A percentile compares a stretch with the other conserved stretches of the same genome.
Conservation (phyloP, 139 green algal species). For the Chlorella sp. region DNA sequence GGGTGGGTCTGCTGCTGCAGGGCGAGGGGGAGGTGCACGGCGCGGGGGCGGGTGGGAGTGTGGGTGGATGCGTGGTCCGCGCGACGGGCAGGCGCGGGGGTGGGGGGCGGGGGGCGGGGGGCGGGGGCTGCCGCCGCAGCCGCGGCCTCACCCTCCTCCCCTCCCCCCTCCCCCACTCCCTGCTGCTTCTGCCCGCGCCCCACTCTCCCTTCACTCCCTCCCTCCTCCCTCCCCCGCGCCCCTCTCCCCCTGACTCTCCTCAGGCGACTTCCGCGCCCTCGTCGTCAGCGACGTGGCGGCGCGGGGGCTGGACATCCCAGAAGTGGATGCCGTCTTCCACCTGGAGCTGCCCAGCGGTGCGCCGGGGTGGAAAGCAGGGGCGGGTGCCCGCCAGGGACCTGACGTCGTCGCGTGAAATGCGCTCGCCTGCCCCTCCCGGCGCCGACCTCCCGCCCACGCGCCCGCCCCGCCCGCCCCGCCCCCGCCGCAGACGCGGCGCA, state of each 20-base stretch:
- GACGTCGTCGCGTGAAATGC: no score
- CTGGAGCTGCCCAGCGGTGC: slow-evolving; percentile 87
- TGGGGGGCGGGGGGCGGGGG: no score
- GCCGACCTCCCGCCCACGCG: no score
- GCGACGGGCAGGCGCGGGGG: not conserved
- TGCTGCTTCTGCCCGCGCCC: not conserved
- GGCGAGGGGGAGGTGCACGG: no score
- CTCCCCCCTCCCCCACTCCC: not conserved
- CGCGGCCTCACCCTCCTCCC: not conserved
- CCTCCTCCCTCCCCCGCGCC: not conserved
- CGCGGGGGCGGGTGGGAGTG: not conserved
- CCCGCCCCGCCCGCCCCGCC: no score
- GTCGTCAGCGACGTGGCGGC: slow-evolving; percentile 91
- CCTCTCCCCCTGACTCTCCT: not conserved
- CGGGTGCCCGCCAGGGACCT: no score
- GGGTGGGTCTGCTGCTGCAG: not conserved
- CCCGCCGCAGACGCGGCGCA: slow-evolving; percentile 74
- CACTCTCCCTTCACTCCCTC: not conserved
- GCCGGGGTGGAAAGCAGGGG: no score
- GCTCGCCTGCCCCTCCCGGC: no score
- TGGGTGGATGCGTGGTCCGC: not conserved
- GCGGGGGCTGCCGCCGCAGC: not conserved
- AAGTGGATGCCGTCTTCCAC: slow-evolving; percentile 91
- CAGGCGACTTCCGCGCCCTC: slow-evolving; percentile 74
- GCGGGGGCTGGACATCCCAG: slow-evolving; percentile 86